phyloP scores from a whole-genome alignment of 768 basidiomycete species.

The Artomyces pyxidatus region DNA sequence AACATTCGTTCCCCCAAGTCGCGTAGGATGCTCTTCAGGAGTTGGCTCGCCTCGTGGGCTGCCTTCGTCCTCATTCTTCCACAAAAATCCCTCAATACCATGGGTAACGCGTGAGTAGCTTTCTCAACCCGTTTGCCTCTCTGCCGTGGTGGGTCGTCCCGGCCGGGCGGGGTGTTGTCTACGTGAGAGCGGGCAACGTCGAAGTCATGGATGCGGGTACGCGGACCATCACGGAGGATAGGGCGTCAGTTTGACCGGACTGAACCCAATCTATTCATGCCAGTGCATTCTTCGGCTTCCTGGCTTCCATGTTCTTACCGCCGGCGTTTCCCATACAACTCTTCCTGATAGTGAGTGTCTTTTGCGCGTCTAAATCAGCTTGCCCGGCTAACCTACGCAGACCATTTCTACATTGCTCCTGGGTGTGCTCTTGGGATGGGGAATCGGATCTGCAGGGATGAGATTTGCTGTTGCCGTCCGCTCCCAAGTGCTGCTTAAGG shows the following conservation, averaged over 20 bases:
- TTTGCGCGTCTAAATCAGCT: conserved; percentile 5
- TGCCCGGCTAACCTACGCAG: conserved; percentile 16
- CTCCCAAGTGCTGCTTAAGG: conserved; percentile 24
- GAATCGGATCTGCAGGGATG: conserved; percentile 46
- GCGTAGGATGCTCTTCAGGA: conserved; percentile 31
- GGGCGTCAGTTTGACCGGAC: no score
- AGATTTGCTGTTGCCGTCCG: conserved; percentile 35
- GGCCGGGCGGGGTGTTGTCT: no score
- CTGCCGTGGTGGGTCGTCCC: no score
- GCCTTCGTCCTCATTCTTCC: conserved; percentile 34
- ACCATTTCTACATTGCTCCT: conserved; percentile 35
- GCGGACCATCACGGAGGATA: no score
- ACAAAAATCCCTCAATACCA: conserved; percentile 25
- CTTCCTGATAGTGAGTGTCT: background rate
- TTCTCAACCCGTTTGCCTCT: no score
- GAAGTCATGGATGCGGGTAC: no score
- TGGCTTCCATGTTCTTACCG: background rate
- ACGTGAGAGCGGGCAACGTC: no score
- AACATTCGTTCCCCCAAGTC: conserved; percentile 30
- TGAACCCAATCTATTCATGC: background rate
- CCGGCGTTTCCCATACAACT: background rate
- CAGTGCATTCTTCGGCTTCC: conserved; percentile 1
- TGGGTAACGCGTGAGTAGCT: conserved; percentile 35
- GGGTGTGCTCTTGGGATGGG: conserved; percentile 47
- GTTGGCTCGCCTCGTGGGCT: conserved; percentile 34